phyloP scores from a whole-genome alignment of 2,329 filamentous ascomycete species.

The Drechslerella dactyloides region DNA sequence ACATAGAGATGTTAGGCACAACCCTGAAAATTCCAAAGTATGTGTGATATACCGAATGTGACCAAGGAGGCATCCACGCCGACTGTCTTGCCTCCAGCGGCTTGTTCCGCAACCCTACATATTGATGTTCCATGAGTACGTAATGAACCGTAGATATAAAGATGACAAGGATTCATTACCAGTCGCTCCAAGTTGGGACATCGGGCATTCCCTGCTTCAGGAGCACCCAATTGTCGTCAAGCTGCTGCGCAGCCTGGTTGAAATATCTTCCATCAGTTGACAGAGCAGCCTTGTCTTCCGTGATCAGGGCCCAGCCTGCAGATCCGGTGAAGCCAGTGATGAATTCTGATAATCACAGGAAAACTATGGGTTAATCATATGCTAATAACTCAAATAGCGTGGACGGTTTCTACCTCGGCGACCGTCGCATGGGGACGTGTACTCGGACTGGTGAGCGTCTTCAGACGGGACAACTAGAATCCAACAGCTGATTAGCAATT shows the following conservation, averaged over 20 bases:
- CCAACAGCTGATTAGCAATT: constrained; percentile 57
- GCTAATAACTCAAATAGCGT: too few species aligned
- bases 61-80: constrained; percentile 90
- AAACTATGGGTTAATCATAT: constrained; percentile 21
- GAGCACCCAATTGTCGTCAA: constrained; percentile 88
- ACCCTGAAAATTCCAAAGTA: not conserved
- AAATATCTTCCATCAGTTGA: constrained; percentile 98
- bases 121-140: constrained; percentile 49
- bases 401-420: constrained; percentile 67
- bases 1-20: constrained; percentile 10
- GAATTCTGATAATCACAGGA: constrained; percentile 66
- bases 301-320: constrained; percentile 88
- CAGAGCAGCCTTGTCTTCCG: constrained; percentile 81
- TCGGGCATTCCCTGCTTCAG: constrained; percentile 92
- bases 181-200: constrained; percentile 97
- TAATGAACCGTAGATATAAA: constrained; percentile 12
- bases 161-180: constrained; percentile 63
- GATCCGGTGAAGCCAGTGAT: constrained; percentile 96
- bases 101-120: constrained; percentile 73
- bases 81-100: constrained; percentile 83
- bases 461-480: constrained; percentile 86
- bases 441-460: constrained; percentile 96
- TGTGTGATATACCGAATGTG: constrained; percentile 65
- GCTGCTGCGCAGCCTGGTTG: constrained; percentile 89
- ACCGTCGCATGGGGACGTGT: constrained; percentile 94